Conservation (phyloP, 192 early-diverging fungal species). For the Backusella parvicylindrica region DNA sequence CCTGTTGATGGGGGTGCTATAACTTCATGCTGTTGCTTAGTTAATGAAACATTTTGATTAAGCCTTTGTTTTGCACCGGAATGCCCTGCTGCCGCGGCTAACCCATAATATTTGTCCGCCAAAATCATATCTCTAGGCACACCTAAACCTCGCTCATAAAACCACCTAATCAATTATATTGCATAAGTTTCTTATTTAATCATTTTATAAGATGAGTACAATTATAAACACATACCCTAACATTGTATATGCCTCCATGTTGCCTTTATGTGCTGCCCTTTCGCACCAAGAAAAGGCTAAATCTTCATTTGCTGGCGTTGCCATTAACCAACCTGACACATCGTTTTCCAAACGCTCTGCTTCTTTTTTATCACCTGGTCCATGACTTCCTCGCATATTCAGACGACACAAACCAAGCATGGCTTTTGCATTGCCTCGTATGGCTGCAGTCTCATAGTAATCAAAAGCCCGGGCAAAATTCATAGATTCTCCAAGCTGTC, state of each 20-base stretch:
- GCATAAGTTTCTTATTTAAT: neutral
- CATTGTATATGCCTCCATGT: neutral
- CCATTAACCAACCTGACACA: constrained; percentile 13
- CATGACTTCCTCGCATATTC: constrained; percentile 69
- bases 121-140: constrained; percentile 11
- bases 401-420: constrained; percentile 90
- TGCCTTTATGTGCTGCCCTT: constrained; percentile 54
- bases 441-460: constrained; percentile 80
- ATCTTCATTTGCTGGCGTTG: constrained; percentile 1
- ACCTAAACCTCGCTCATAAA: constrained; percentile 35
- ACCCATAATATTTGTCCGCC: constrained; percentile 24
- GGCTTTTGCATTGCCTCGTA: constrained; percentile 71
- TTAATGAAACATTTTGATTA: neutral
- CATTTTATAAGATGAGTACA: too few species aligned
- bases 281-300: constrained; percentile 78
- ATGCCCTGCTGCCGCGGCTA: constrained; percentile 24
- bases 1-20: neutral
- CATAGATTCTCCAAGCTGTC: constrained; percentile 57
- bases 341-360: neutral
- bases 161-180: constrained; percentile 20
- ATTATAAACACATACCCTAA: constrained; percentile 2
- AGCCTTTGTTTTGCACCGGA: constrained; percentile 14
- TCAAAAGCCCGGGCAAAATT: constrained; percentile 66
- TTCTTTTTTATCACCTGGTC: constrained; percentile 16
- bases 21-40: constrained; percentile 2